A percentile compares a stretch with the other conserved stretches of the same genome.
Conservation (phyloP, 495 filamentous ascomycete genomes). For the Xanthoparmelia taractica region DNA sequence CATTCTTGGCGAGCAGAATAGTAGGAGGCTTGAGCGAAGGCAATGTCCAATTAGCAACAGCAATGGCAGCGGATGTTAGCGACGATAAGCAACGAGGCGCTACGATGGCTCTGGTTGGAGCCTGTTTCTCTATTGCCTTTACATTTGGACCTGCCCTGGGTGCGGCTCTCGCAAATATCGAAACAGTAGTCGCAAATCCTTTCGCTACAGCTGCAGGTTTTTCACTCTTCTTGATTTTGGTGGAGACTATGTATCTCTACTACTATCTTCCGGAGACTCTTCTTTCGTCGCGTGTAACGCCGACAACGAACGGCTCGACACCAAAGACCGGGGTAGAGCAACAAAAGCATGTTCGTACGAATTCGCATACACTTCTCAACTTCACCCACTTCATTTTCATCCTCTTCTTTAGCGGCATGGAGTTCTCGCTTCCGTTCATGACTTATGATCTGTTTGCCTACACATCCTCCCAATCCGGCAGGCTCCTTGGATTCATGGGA, state of each 20-base stretch:
- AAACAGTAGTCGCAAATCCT: constrained; percentile 75
- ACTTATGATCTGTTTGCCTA: constrained; percentile 87
- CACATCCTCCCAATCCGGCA: constrained; percentile 68
- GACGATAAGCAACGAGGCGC: constrained; percentile 71
- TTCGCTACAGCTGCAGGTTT: constrained; percentile 87
- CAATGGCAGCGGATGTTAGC: constrained; percentile 94
- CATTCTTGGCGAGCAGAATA: constrained; percentile 84
- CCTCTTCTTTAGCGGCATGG: constrained; percentile 94
- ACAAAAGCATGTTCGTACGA: constrained; percentile 47
- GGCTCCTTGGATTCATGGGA: constrained; percentile 87
- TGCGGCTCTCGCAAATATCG: constrained; percentile 67
- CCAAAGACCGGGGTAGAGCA: constrained; percentile 2
- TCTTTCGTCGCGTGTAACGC: constrained; percentile 34
- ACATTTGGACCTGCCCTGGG: constrained; percentile 91
- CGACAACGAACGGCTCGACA: constrained; percentile 10
- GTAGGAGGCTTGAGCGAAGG: constrained; percentile 93
- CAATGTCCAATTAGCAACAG: constrained; percentile 92
- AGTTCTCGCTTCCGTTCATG: constrained; percentile 93
- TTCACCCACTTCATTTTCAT: constrained; percentile 83
- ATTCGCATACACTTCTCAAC: constrained; percentile 77
- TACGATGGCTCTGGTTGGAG: constrained; percentile 93
- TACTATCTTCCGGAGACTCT: constrained; percentile 82
- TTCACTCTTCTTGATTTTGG: constrained; percentile 69
- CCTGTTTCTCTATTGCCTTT: constrained; percentile 94
- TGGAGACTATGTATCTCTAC: constrained; percentile 87